Evolutionary conservation across 768 basidiomycete genomes (phyloP).

Genomic region (Bullera alba): DNA sequence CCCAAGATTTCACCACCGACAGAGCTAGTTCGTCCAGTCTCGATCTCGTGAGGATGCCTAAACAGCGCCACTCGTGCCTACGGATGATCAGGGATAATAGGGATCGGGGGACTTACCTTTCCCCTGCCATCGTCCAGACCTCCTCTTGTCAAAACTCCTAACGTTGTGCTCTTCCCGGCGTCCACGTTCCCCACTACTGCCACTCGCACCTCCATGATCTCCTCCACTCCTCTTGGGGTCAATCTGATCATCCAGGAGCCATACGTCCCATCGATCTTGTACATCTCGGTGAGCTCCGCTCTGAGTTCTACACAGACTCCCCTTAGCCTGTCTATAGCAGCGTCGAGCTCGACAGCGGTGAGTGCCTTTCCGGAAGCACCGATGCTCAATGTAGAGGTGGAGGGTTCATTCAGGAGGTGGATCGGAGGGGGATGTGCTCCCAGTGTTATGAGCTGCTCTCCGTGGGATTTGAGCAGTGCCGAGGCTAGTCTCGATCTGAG

Average conservation of each 20-base stretch:
- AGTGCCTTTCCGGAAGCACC: conserved; percentile 16
- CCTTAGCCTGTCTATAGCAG: conserved; percentile 29
- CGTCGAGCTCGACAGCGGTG: conserved; percentile 10
- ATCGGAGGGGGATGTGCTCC: conserved; percentile 34
- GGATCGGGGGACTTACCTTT: conserved; percentile 12
- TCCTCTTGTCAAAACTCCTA: conserved; percentile 93
- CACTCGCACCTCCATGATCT: conserved; percentile 69
- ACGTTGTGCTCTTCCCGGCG: conserved; percentile 87
- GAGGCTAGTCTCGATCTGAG: conserved; percentile 16
- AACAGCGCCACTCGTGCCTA: conserved; percentile 73
- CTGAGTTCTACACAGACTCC: conserved; percentile 13
- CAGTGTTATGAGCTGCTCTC: conserved; percentile 44
- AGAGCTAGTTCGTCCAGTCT: conserved; percentile 88
- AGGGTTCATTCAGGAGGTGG: conserved; percentile 20
- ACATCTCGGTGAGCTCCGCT: conserved; percentile 39
- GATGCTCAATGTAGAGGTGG: background rate
- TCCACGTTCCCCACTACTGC: conserved; percentile 84
- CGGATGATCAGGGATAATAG: too few relatives aligned
- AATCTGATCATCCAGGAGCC: conserved; percentile 38
- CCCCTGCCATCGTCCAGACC: conserved; percentile 40
- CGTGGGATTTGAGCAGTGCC: conserved; percentile 29
- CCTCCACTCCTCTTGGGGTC: conserved; percentile 37
- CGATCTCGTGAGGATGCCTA: conserved; percentile 94
- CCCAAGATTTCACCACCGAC: conserved; percentile 99
- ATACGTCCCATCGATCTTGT: conserved; percentile 20